Base-by-base conservation (phyloP, 805 yeast genomes). In the Spathaspora hagerdaliae region DNA sequence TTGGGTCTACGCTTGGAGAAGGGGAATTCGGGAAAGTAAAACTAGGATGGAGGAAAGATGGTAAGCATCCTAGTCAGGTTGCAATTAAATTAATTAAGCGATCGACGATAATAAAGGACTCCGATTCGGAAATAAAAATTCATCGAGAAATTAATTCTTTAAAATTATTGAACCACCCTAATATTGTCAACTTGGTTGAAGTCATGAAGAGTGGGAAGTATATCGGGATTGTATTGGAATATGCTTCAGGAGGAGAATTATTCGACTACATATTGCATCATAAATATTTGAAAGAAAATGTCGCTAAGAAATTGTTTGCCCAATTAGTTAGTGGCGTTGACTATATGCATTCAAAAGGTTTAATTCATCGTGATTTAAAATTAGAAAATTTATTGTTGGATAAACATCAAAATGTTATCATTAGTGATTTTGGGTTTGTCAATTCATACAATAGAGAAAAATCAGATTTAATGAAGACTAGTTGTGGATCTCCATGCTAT, bases 11-110 rank as follows among this genome's bases (percentile, higher is more conserved):
- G 0, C 70, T 94, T 11, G 99, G 99, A 31, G 97, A 94, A 67
- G 99, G 99, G 41, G 99, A 94, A 61, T 94, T 94, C 65, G 99
- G 99, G 48, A 92, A 94, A 65, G 99, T 94, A 47, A 94, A 92
- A 63, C 73, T 94, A 19, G 98, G 97, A 11, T 92, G 97, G 97
- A 76, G 96, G 49, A 87, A 87, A 61, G 91, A 83, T 56, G 90
- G 89, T 14, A 69, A 80, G 59, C 79, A 81, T 48, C 85, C 89
- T 2, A 78, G 85, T 34, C 95, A 90, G 67, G 96, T 89, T 9
- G 99, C 99, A 39, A 90, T 94, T 57, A 94, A 94, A 60, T 79
- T 94, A 50, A 89, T 94, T 47, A 82, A 91, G 57, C 77, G 96
- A 56, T 96, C 90, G 48, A 81, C 89, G 10, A 84, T 94, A n/a